Conservation (phyloP, 176 grass and related monocot genomes). For the Rhynchospora pubera region DNA sequence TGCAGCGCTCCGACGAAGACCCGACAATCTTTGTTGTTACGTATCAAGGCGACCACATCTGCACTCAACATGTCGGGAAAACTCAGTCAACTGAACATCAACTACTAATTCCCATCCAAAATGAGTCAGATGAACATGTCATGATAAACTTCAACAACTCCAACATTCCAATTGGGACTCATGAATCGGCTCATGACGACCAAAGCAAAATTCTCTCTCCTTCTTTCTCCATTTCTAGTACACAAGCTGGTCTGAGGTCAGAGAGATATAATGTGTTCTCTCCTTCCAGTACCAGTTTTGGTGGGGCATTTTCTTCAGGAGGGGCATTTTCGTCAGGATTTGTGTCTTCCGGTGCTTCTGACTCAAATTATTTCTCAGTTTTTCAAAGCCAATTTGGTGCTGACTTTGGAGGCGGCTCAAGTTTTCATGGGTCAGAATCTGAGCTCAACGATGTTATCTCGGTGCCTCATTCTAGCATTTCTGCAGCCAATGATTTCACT, state of each 20-base stretch:
- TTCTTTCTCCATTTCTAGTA: slow-evolving; percentile 31
- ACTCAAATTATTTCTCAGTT: slow-evolving; percentile 33
- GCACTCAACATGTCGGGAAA: slow-evolving; percentile 30
- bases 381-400: not conserved
- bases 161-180: not conserved
- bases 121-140: slow-evolving; percentile 21
- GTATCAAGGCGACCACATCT: slow-evolving; percentile 66
- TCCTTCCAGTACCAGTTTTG: not conserved
- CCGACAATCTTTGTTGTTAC: slow-evolving; percentile 53
- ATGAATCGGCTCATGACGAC: not conserved
- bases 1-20: slow-evolving; percentile 77
- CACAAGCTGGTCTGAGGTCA: not conserved
- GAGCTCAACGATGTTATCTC: slow-evolving; percentile 55
- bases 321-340: not conserved
- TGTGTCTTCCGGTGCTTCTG: slow-evolving; percentile 12
- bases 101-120: not conserved
- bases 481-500: slow-evolving; percentile 2
- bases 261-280: slow-evolving; percentile 8
- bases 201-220: not conserved
- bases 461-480: slow-evolving; percentile 3
- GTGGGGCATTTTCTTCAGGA: slow-evolving; percentile 12
- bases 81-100: not conserved
- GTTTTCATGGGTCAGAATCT: slow-evolving; percentile 11
- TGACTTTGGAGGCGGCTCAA: not conserved
- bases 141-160: slow-evolving; percentile 34